These are phyloP conservation scores for Entamoeba moshkovskii DNA, from an alignment of 208 protist genomes.

Conservation along the genomic window DNA sequence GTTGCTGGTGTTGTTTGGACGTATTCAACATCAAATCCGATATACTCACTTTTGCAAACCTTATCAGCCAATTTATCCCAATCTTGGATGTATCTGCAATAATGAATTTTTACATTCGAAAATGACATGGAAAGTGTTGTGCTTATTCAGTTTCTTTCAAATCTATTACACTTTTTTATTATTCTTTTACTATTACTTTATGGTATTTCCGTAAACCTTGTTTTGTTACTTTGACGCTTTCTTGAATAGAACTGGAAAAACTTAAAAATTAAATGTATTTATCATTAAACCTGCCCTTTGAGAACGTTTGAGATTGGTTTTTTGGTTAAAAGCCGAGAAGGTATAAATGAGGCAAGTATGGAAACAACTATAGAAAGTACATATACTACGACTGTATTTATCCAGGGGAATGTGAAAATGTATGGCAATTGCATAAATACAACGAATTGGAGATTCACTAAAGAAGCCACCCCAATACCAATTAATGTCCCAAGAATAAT, in stretches of 20 bases:
- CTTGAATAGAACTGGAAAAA: too few species aligned
- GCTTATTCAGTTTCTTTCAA: too few species aligned
- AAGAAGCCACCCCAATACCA: conserved; percentile 48
- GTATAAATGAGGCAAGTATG: conserved; percentile 59
- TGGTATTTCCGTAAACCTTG: too few species aligned
- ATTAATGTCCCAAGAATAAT: conserved; percentile 53
- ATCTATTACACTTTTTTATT: too few species aligned
- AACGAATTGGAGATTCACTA: conserved; percentile 61
- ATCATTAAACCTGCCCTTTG: conserved; percentile 29
- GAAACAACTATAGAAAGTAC: conserved; percentile 56
- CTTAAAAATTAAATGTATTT: too few species aligned
- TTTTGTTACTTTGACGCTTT: too few species aligned
- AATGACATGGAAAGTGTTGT: not conserved
- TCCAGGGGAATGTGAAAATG: conserved; percentile 62
- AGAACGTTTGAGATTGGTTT: conserved; percentile 61
- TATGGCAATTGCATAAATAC: conserved; percentile 67
- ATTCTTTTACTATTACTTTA: too few species aligned
- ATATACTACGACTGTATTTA: conserved; percentile 55
- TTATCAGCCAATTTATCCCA: not conserved
- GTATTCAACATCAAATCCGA: not conserved
- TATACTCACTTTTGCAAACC: not conserved
- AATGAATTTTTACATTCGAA: not conserved
- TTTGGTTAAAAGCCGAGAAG: conserved; percentile 47
- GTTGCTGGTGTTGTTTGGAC: not conserved
- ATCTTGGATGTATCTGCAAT: not conserved